Evolutionary conservation across 1,284 basidiomycete species (phyloP), one percentile per base, ranked within the genome.

Genomic region (Anthracocystis panici-leucophaei): DNA sequence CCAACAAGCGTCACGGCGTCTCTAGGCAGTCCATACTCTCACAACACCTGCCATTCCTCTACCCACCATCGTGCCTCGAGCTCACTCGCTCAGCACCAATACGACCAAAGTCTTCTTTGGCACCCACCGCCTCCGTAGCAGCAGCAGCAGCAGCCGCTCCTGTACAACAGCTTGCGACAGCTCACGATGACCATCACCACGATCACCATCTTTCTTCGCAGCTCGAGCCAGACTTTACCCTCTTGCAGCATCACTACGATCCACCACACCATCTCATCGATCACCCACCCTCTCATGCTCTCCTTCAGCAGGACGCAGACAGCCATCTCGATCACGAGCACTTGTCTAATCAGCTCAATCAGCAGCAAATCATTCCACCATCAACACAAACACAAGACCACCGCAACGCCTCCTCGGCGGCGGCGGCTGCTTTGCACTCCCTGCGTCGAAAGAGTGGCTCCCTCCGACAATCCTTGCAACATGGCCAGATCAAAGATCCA

Each of bases 31-130:
- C 49, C 23, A 9, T 38, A 16, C 35, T 7, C 27, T 31, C 53
- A 3, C 51, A 23, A 4, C 54, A 46, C n/a, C 46, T 66, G 1
- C 51, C 61, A 9, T 74, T 74, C 48, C 71, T 74, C 52, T 74
- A 74, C 25, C 71, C 71, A 6, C 65, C 70, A 18, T 73, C 70
- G 5, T 73, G 70, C 33, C 46, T 72, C 42, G 44, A 56, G n/a
- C 35, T 41, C 7, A 38, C 58, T 1, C 51, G 25, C 31, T 29
- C 8, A n/a, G 31, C n/a, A 9, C 18, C 45, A 6, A 20, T 33
- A 23, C 54, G 69, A 31, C 16, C 38, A 40, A 72, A 70, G 35
- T 70, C 68, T 2, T 70, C 68, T n/a, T 46, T 70, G 14, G 57
- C 62, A 27, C 68, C 68, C 2, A 70, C 68, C 16, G 54, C 31